Evolutionary conservation across 2,329 filamentous ascomycete species (phyloP), one percentile per base, ranked within the genome.

Genomic region (Westerdykella sp.): DNA sequence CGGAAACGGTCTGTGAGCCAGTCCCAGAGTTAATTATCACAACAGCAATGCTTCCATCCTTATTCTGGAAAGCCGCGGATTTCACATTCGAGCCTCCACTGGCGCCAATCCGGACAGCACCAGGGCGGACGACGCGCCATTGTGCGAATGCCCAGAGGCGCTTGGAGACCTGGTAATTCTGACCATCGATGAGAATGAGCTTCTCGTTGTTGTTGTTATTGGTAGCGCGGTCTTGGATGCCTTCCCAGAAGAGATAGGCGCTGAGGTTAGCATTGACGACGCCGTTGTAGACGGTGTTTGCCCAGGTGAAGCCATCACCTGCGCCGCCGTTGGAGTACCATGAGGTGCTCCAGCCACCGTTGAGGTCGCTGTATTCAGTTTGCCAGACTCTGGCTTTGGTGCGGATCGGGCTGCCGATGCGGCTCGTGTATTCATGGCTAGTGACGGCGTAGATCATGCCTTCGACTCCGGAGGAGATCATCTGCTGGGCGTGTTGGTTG

Each of bases 211-310:
- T 59, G 36, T 62, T 60, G 47, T 62, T 62, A 49, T 63, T 68
- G 12, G 60, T 65, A 9, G 66, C 66, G 34, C 63, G 65, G 45
- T 65, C 66, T 21, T 69, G 66, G 13, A 59, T 54, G 15, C 74
- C 74, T 54, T 75, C 71, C 76, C 76, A 80, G 61, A 76, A 79
- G 5, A 80, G 63, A 51, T 78, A 79, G 0, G 70, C 77, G 6
- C 69, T 73, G 5, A 74, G 63, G 50, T 75, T 73, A 18, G 67
- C 68, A 51, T 70, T 70, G 5, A 73, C 66, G 12, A 80, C 61
- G 15, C 70, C 74, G 25, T 67, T 67, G 57, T 74, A 73, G 36
- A 80, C 71, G 49, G 74, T 73, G 50, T 74, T 73, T 1, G 76
- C 77, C 76, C 75, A 79, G 2, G 74, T 77, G 50, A 75, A 64